A percentile compares a stretch with the other conserved stretches of the same genome.
Evolutionary conservation across 257 asterid species (phyloP).

Genomic region (Fraxinus excelsior): DNA sequence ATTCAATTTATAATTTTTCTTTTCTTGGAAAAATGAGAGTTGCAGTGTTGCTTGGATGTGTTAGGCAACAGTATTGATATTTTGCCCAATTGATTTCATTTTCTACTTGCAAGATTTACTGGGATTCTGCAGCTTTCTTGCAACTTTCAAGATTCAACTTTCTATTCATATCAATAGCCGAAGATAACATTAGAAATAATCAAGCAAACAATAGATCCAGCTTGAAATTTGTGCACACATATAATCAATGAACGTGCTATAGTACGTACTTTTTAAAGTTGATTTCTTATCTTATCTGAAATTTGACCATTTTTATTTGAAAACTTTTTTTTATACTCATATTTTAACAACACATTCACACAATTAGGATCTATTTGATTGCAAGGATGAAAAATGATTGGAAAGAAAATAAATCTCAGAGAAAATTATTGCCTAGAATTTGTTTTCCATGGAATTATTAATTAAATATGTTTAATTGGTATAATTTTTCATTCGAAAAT

Average conservation of each 20-base stretch:
- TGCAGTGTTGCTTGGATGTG: conserved; percentile 13
- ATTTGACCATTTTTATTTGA: too few relatives aligned
- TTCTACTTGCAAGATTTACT: conserved; percentile 24
- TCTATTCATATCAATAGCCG: background rate
- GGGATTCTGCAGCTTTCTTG: conserved; percentile 23
- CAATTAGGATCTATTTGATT: too few relatives aligned
- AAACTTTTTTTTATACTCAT: too few relatives aligned
- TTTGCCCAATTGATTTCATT: conserved; percentile 26
- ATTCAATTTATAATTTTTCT: conserved; percentile 11
- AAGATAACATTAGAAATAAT: background rate
- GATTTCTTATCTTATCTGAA: too few relatives aligned
- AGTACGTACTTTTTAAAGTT: background rate
- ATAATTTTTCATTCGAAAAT: too few relatives aligned
- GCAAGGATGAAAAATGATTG: too few relatives aligned
- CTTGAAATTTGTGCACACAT: conserved; percentile 4
- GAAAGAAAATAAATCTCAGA: too few relatives aligned
- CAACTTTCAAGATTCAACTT: conserved; percentile 19
- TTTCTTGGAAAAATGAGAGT: conserved; percentile 35
- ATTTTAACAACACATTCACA: too few relatives aligned
- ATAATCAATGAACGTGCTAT: conserved; percentile 2
- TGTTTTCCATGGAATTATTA: too few relatives aligned
- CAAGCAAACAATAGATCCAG: background rate
- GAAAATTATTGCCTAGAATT: too few relatives aligned
- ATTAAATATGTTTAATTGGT: too few relatives aligned
- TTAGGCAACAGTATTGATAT: conserved; percentile 25